These are phyloP conservation scores for Aspergillus ochraceus DNA, from an alignment of 2,329 filamentous ascomycete genomes.

Conservation along the genomic window DNA sequence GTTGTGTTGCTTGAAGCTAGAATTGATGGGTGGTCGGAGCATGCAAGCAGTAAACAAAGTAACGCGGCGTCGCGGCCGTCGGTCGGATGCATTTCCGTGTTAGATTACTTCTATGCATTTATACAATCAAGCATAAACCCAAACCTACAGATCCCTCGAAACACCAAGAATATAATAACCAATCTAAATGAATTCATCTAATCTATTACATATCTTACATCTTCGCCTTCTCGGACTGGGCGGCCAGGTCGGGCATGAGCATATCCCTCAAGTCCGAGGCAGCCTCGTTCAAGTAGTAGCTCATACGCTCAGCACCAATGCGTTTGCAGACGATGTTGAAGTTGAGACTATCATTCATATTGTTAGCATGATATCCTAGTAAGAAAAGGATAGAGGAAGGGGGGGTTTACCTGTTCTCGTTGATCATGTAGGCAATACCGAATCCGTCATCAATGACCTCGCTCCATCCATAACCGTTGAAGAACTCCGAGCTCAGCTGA, in stretches of 20 bases:
- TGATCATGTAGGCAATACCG: constrained; percentile 99
- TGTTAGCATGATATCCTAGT: constrained; percentile 9
- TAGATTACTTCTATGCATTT: too few relatives aligned
- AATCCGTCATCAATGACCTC: constrained; percentile 96
- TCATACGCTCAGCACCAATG: constrained; percentile 88
- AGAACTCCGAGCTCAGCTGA: constrained; percentile 93
- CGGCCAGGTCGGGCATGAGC: constrained; percentile 69
- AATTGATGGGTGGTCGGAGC: too few relatives aligned
- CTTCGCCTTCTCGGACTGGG: constrained; percentile 79
- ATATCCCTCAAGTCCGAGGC: constrained; percentile 86
- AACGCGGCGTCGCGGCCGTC: too few relatives aligned
- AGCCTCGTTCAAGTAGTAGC: constrained; percentile 92
- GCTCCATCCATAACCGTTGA: constrained; percentile 98
- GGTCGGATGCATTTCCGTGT: too few relatives aligned
- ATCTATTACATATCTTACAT: constrained; percentile 55
- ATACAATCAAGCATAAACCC: too few relatives aligned
- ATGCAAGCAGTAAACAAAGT: too few relatives aligned
- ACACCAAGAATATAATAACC: neutral
- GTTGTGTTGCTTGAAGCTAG: too few relatives aligned
- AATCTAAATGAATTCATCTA: neutral
- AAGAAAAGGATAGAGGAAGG: neutral
- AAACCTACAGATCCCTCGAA: too few relatives aligned
- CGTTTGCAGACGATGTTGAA: constrained; percentile 98
- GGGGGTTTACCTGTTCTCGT: constrained; percentile 77
- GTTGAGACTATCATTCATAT: constrained; percentile 66